Evolutionary conservation across 345 rosid species (phyloP), one percentile per base, ranked within the genome.

Genomic region (Noccaea bulbosa): DNA sequence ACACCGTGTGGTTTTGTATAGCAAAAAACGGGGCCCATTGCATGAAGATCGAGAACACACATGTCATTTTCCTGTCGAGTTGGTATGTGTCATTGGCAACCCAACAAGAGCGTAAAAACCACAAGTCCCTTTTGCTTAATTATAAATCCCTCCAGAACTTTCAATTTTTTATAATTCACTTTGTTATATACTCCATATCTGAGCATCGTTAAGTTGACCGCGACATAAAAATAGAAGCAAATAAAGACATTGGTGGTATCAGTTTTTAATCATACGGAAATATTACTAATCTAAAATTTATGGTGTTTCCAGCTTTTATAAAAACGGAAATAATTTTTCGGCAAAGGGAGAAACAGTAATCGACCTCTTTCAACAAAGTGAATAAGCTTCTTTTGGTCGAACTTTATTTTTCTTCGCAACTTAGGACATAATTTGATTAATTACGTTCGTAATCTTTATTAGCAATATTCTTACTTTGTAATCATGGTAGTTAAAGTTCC

Each of bases 101-200:
- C 66, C 71, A 76, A 76, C 79, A 76, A 76, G 79, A 76, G 61
- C 51, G 62, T 76, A 11, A 40, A 76, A 76, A 63, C 67, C 75
- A 46, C 49, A 63, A 76, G 79, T 76, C 75, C 75, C 75, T 76
- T 76, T 76, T 76, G 79, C 79, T 76, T 76, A 56, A 69, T 69
- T 56, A 64, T 48, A 55, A 70, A 76, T 69, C 75, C 20, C 24
- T 4, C 56, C 14, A 58, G 48, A 58, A 41, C 43, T 7, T 64
- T 46, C 22, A 10, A n/a, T n/a, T 33, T 5, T n/a, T 7, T 44
- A 9, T 12, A 30, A 68, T 54, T 45, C 33, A 0, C 61, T 37
- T 37, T 27, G 22, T 12, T 47, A 16, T 47, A 47, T 47, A 20
- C 49, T 65, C 35, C 27, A 49, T 51, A 20, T 52, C 22, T 45